Base-by-base conservation (phyloP, 176 grass and related monocot genomes). In the Avena sativa region DNA sequence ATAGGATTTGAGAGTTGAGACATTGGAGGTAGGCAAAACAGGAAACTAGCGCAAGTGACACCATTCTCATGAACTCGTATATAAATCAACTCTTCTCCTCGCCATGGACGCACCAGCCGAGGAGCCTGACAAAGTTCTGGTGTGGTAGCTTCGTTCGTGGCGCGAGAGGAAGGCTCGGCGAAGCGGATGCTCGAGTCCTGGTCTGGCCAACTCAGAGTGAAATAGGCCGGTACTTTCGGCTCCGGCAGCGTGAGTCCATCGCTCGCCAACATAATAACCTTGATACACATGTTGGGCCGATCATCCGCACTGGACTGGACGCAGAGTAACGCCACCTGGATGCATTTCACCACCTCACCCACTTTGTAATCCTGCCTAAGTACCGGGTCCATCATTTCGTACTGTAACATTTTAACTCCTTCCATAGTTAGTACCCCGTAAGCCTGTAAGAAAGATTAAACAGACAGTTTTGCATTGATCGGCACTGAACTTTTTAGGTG, bases 251-350 rank as follows among this genome's bases (percentile, higher is more conserved):
- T 90, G 4, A 86, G 0, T 20, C 78, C 88, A 50, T 86, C 88
- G 50, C 83, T 90, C 26, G 83, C 40, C 20, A 90, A 79, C 88
- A 90, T 82, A 20, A 86, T 61, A 26, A 86, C 71, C 43, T 84
- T 47, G 2, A 79, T 66, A 9, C 81, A 65, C 75, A 91, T 83
- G 85, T 12, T 78, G 32, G 69, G 79, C 1, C 74, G 85, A 13
- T 81, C 81, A 53, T 86, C 83, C 61, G 88, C 83, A 79, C 71
- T 90, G 61, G 86, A 79, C 72, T 90, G 83, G 16, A 90, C 88
- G 78, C 88, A 86, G 5, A 90, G 88, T 26, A 90, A 50, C 9
- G 88, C 83, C 25, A 86, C 78, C 38, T 90, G 83, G 1, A 86
- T 16, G 71, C 83, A 62, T 59, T 62, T 86, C 20, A 81, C 38